Evolutionary conservation across 805 yeast genomes (phyloP), one percentile per base, ranked within the genome.

Genomic region (Lachancea dasiensis): DNA sequence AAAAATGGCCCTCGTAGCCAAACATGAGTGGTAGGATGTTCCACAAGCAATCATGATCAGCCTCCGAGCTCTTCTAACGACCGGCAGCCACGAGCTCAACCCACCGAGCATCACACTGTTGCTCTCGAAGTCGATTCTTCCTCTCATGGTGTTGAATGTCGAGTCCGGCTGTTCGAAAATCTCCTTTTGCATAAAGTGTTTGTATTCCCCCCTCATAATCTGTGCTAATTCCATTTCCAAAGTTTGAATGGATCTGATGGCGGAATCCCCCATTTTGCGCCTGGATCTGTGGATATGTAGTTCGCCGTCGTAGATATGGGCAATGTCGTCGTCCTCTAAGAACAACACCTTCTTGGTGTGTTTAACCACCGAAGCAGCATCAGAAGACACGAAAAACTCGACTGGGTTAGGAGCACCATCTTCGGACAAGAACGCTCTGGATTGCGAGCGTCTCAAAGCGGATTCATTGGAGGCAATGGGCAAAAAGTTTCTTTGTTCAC

Each of bases 1-100:
- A 60, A 92, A 89, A 47, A 87, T 81, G 11, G 96, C 84, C 65
- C 99, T 79, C 16, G 95, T 90, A 15, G 98, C 98, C 60, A 92
- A 68, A 70, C 99, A 92, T 13, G 98, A 92, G 67, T 92, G 98
- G 61, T 89, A 92, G 0, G 98, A 92, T 5, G 99, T 92, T 69
- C 99, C 99, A 69, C 99, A 92, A 2, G 98, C 99, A 67, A 92
- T 85, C 97, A 92, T 92, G 43, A 89, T 85, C 54, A 92, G 75
- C 65, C 98, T 79, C 67, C 97, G 79, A 52, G 96, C 87, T 58
- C 96, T 79, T 67, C 97, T 78, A 46, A 92, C 85, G 31, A 92
- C 84, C 20, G 92, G 79, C 46, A 92, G 70, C 74, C 80, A 85
- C 11, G 82, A 72, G 51, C 82, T 77, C 56, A 92, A 73, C 27